Percentiles rank a stretch among this genome's conserved stretches.
phyloP scores from a whole-genome alignment of 768 basidiomycete genomes.

The Rhodosporidiobolus sp. region DNA sequence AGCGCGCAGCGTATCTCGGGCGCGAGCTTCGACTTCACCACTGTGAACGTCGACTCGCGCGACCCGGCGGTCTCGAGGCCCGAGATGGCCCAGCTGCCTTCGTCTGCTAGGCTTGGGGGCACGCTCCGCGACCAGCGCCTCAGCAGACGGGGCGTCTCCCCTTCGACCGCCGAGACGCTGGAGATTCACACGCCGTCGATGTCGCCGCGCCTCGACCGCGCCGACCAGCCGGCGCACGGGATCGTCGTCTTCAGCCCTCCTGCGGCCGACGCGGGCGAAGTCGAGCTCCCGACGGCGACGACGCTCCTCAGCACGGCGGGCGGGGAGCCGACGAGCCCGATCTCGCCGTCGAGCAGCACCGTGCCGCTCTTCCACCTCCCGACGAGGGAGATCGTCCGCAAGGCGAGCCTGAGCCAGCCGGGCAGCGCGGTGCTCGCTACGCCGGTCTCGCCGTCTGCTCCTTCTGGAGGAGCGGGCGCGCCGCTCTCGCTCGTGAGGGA shows the following conservation, averaged over 20 bases:
- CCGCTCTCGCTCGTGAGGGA: no score
- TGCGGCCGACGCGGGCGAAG: background rate
- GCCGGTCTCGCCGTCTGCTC: background rate
- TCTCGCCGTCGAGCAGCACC: background rate
- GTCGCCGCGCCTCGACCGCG: no score
- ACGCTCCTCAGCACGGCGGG: background rate
- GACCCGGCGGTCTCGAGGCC: no score
- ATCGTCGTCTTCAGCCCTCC: no score
- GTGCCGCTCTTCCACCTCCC: conserved; percentile 8
- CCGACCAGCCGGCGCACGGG: no score
- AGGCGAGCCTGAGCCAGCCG: background rate
- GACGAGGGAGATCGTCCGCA: conserved; percentile 2
- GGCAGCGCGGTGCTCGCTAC: background rate
- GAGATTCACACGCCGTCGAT: no score
- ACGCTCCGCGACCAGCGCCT: background rate
- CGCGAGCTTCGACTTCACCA: background rate
- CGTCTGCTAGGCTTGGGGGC: background rate
- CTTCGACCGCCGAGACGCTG: no score
- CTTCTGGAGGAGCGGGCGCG: background rate
- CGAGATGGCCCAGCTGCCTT: no score
- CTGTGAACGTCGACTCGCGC: no score
- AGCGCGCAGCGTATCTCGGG: no score
- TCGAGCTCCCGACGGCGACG: background rate
- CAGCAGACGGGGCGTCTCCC: background rate
- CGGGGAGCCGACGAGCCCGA: background rate